Evolutionary conservation across 768 basidiomycete genomes (phyloP).

Genomic region (Rhizopogon rudus): DNA sequence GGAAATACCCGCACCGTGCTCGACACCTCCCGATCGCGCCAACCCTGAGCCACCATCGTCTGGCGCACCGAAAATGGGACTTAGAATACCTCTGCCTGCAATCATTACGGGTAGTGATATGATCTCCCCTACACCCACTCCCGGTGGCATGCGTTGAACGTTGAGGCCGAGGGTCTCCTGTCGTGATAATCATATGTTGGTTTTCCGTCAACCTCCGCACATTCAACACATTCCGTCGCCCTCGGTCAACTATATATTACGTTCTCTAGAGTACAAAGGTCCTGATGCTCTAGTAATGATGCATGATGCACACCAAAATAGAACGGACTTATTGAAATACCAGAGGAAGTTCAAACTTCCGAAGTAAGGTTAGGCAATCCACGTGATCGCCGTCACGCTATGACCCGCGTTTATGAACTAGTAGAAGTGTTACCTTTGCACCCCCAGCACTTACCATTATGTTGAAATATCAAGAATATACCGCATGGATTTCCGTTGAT

Average conservation of each 20-base stretch:
- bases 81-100: conserved; percentile 31
- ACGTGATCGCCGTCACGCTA: no score
- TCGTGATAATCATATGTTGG: not conserved
- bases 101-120: conserved; percentile 39
- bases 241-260: no score
- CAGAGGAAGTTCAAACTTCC: no score
- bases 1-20: conserved; percentile 26
- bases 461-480: not conserved
- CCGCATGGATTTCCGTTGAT: not conserved
- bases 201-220: not conserved
- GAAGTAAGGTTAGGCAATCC: no score
- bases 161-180: not conserved
- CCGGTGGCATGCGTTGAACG: conserved; percentile 4
- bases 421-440: no score
- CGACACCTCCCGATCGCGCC: conserved; percentile 47
- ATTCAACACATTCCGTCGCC: not conserved
- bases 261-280: no score
- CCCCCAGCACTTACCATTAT: not conserved
- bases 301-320: no score
- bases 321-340: no score
- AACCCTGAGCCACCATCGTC: conserved; percentile 56
- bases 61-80: conserved; percentile 41
- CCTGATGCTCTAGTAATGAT: no score
- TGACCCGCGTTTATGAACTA: no score
- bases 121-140: conserved; percentile 42